A percentile compares a stretch with the other conserved stretches of the same genome.
Conservation (phyloP, 345 rosid species). For the Populus deltoides region DNA sequence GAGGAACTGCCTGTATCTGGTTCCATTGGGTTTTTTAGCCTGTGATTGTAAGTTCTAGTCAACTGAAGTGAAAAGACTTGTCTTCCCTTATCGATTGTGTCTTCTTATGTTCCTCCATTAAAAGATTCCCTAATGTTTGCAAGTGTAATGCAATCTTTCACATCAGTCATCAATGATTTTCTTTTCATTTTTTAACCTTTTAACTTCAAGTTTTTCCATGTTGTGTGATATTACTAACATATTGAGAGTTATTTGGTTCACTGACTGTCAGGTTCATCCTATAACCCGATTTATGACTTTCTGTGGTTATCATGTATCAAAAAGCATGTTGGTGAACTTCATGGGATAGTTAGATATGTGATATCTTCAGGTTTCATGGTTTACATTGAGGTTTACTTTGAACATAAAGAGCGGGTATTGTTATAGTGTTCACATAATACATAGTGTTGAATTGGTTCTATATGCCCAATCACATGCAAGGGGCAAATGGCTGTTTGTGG, state of each 20-base stretch:
- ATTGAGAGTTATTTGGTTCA: no score
- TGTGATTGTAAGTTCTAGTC: constrained; percentile 68
- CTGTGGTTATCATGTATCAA: no score
- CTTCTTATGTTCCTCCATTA: neutral
- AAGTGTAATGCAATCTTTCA: neutral
- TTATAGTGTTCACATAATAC: no score
- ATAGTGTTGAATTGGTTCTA: neutral
- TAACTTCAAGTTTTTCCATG: no score
- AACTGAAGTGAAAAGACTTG: neutral
- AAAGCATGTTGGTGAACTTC: no score
- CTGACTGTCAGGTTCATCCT: no score
- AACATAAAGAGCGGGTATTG: neutral
- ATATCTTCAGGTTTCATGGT: neutral
- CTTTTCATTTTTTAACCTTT: no score
- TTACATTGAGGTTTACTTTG: neutral
- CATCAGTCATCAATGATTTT: no score
- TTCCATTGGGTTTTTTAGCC: constrained; percentile 80
- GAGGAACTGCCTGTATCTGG: constrained; percentile 83
- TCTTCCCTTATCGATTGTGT: neutral
- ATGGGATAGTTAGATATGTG: no score
- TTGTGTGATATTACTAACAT: no score
- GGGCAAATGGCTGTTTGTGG: no score
- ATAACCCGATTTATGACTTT: no score
- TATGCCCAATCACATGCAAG: neutral
- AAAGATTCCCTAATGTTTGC: neutral